Evolutionary conservation across 2,329 filamentous ascomycete genomes (phyloP).

Genomic region (Fusarium sp.): DNA sequence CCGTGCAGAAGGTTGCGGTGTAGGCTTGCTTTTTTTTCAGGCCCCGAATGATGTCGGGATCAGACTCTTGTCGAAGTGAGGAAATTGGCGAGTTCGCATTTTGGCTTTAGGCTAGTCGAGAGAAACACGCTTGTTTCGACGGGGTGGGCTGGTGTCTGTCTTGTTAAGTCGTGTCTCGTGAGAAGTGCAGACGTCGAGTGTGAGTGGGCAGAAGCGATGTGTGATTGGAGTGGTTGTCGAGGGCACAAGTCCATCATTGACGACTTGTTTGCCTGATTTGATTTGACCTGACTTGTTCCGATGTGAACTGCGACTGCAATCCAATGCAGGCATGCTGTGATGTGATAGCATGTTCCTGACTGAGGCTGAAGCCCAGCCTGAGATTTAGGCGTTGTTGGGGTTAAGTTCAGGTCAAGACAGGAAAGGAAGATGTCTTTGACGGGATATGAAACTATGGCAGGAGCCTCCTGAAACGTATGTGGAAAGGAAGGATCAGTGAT

Average conservation of each 20-base stretch:
- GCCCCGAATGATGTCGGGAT: slow-evolving; percentile 39
- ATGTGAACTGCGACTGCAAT: neutral
- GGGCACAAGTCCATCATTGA: neutral
- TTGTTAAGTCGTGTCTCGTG: slow-evolving; percentile 34
- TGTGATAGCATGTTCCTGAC: slow-evolving; percentile 1
- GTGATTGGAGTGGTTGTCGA: slow-evolving; percentile 3
- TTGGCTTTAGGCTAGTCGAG: slow-evolving; percentile 38
- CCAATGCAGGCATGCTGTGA: neutral
- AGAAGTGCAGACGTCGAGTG: slow-evolving; percentile 28
- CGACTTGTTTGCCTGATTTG: slow-evolving; percentile 8
- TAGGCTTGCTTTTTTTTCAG: slow-evolving; percentile 38
- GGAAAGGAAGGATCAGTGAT: slow-evolving; percentile 10
- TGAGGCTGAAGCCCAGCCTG: neutral
- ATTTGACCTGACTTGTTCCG: neutral
- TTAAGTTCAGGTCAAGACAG: neutral
- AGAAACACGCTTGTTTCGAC: slow-evolving; percentile 36
- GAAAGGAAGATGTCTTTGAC: slow-evolving; percentile 22
- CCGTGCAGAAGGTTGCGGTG: slow-evolving; percentile 35
- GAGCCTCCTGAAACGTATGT: slow-evolving; percentile 21
- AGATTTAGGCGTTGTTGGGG: slow-evolving; percentile 18
- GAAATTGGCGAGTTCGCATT: slow-evolving; percentile 30
- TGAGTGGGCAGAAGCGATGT: slow-evolving; percentile 25
- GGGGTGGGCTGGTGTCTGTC: slow-evolving; percentile 37
- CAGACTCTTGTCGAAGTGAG: slow-evolving; percentile 14
- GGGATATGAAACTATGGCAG: slow-evolving; percentile 28